Evolutionary conservation across 139 green algal species (phyloP).

Genomic region (Chlamydomonas sphaeroides): DNA sequence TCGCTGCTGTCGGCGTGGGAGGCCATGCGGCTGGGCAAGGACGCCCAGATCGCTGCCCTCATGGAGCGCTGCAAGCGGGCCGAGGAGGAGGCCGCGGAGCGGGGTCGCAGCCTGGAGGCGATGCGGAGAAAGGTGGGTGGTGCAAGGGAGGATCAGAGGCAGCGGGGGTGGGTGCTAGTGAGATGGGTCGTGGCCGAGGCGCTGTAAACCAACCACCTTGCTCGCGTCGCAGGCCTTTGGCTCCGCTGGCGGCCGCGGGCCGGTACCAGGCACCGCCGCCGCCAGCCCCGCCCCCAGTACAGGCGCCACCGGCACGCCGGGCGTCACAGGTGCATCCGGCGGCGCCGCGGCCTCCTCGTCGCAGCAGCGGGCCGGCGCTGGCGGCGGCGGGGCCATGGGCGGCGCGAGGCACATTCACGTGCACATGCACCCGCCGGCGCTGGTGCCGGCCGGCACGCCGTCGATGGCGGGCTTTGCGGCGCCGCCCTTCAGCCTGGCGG

Average conservation of each 20-base stretch:
- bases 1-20: constrained; percentile 81
- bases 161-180: background rate
- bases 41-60: constrained; percentile 73
- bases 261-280: background rate
- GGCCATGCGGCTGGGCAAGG: constrained; percentile 77
- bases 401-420: background rate
- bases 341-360: background rate
- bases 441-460: background rate
- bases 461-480: too few relatives aligned
- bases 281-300: background rate
- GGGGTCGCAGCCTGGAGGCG: constrained; percentile 63
- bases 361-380: background rate
- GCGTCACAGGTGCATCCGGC: background rate
- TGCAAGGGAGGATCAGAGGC: too few relatives aligned
- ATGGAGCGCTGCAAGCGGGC: constrained; percentile 74
- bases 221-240: background rate
- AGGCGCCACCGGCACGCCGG: too few relatives aligned
- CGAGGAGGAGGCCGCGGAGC: constrained; percentile 73
- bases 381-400: background rate
- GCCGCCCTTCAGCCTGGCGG: too few relatives aligned
- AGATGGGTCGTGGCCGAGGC: background rate
- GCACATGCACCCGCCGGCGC: background rate
- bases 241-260: background rate
- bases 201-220: background rate
- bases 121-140: constrained; percentile 64